Base-by-base conservation (phyloP, 2,329 filamentous ascomycete genomes). In the Monosporascus sp. region DNA sequence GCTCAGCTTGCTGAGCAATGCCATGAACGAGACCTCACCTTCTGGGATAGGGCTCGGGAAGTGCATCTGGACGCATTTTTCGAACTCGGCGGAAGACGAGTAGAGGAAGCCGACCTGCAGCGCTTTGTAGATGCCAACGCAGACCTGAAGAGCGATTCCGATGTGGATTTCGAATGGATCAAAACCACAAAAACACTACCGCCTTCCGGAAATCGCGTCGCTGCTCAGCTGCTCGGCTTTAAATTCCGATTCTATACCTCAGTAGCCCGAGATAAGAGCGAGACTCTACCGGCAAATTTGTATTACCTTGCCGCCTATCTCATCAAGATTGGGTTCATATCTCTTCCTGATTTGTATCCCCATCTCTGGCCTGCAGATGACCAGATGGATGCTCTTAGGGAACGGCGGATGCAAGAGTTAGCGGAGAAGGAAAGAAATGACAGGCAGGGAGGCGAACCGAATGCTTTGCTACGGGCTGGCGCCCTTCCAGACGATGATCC, bases 241-340 rank as follows among this genome's bases (percentile, higher is more conserved):
- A 99, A 99, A 71, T 81, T 99, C 49, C 89, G 90, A 15, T 99
- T 96, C 70, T 99, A 99, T 66, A 88, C 90, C 41, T 95, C 90
- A 0, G 77, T 85, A 27, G 85, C 88, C 37, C 83, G 93, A 52
- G 84, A 89, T 55, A 80, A 85, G 51, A 76, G 81, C 1, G 94
- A 97, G 63, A 79, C 85, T 3, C 78, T 97, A 2, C 94, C 94
- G 0, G 89, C 94, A 39, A 99, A 99, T 62, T 78, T 99, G 3
- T 90, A 97, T 31, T 96, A 94, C 60, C 81, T 99, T 18, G 88
- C 92, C 0, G 92, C 94, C 1, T 80, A 97, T 37, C 81, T 99
- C 31, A 92, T 99, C 72, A 99, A 99, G 72, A 89, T 97, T 59
- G 95, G 94, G 1, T 99, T 99, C 69, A 90, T 99, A 55, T 97